A percentile compares a stretch with the other conserved stretches of the same genome.
These are phyloP conservation scores for Colletotrichum tamarilloi DNA, from an alignment of 2,329 filamentous ascomycete genomes.

Conservation along the genomic window DNA sequence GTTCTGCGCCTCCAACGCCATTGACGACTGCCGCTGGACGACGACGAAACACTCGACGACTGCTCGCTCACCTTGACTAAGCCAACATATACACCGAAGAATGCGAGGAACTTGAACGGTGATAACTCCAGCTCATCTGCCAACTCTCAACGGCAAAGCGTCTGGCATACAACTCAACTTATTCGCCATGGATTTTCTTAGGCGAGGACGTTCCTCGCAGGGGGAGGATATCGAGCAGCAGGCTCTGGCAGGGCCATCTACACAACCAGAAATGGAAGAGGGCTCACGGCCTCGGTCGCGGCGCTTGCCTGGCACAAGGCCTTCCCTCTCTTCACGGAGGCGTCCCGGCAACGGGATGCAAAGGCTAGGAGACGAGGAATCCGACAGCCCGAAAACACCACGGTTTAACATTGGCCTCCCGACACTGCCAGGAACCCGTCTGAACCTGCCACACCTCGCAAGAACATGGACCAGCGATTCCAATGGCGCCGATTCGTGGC, in stretches of 20 bases:
- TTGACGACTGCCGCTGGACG: slow-evolving; percentile 8
- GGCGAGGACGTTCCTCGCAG: slow-evolving; percentile 16
- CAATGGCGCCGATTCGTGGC: slow-evolving; percentile 39
- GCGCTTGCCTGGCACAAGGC: slow-evolving; percentile 20
- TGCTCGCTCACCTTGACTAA: slow-evolving; percentile 9
- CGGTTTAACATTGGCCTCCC: slow-evolving; percentile 50
- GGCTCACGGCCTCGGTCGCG: slow-evolving; percentile 7
- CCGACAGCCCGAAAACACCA: slow-evolving; percentile 61
- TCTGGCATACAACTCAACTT: background rate
- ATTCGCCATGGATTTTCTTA: slow-evolving; percentile 29
- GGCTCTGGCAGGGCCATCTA: slow-evolving; percentile 15
- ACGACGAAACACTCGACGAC: slow-evolving; percentile 8
- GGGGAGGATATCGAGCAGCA: slow-evolving; percentile 27
- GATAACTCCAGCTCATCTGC: slow-evolving; percentile 1
- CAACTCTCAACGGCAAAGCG: background rate
- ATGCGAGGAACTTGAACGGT: slow-evolving; percentile 21
- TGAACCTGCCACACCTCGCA: slow-evolving; percentile 54
- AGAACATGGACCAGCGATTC: slow-evolving; percentile 52
- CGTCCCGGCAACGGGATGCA: slow-evolving; percentile 12
- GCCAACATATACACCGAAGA: background rate
- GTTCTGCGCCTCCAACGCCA: background rate
- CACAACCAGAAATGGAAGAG: slow-evolving; percentile 33
- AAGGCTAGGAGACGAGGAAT: slow-evolving; percentile 38
- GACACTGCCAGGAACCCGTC: slow-evolving; percentile 52
- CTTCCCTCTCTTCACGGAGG: slow-evolving; percentile 11